Evolutionary conservation across 306 rosid species (phyloP).

Genomic region (Hippophae tibetana): DNA sequence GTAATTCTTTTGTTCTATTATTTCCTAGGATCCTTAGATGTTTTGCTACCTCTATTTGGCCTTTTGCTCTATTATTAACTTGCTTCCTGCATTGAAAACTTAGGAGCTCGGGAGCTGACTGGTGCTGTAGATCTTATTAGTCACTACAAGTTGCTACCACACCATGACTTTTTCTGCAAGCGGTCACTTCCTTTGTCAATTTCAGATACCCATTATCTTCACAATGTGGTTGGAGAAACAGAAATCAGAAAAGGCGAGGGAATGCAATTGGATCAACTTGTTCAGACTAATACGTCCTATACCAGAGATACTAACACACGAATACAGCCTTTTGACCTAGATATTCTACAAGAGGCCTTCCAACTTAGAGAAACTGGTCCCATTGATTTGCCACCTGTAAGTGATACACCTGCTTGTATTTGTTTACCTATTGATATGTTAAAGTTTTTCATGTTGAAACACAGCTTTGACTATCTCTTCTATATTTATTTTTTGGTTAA

Average conservation of each 20-base stretch:
- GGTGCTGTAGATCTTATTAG: constrained; percentile 27
- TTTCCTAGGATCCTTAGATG: neutral
- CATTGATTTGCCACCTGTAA: constrained; percentile 20
- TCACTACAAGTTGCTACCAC: constrained; percentile 23
- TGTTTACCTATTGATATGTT: neutral
- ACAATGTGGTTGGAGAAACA: constrained; percentile 31
- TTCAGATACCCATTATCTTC: constrained; percentile 25
- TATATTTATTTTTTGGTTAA: too few relatives aligned
- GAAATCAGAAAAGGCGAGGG: constrained; percentile 31
- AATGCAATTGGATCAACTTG: constrained; percentile 29
- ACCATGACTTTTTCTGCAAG: constrained; percentile 24
- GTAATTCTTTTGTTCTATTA: neutral
- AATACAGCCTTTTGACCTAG: constrained; percentile 19
- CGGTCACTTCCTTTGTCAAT: constrained; percentile 25
- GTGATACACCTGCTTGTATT: constrained; percentile 3
- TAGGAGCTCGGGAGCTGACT: constrained; percentile 29
- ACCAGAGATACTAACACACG: constrained; percentile 5
- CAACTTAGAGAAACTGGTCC: constrained; percentile 22
- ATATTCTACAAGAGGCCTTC: constrained; percentile 19
- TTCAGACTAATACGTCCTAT: constrained; percentile 3
- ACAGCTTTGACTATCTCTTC: too few relatives aligned
- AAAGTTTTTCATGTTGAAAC: too few relatives aligned
- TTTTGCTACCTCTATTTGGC: neutral
- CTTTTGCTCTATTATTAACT: neutral
- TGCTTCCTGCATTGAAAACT: constrained; percentile 16